Percentiles rank a stretch among this genome's conserved stretches.
Evolutionary conservation across 140 eudicot species (phyloP).

Genomic region (Oenanthe javanica): DNA sequence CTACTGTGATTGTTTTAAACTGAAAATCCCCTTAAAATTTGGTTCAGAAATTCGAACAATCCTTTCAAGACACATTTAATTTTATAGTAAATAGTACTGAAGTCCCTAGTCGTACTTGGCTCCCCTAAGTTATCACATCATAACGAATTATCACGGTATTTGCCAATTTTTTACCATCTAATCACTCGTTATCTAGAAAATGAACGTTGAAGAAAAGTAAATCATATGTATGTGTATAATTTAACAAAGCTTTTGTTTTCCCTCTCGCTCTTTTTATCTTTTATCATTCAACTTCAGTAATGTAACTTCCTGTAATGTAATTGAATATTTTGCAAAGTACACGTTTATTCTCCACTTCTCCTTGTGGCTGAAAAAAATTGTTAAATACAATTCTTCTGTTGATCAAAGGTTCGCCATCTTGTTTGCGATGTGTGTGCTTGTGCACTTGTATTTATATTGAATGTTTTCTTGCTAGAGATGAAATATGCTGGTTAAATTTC

Average conservation of each 20-base stretch:
- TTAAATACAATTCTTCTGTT: constrained; percentile 17
- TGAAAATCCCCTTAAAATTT: background rate
- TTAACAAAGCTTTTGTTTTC: background rate
- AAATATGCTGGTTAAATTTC: background rate
- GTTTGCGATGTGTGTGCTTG: background rate
- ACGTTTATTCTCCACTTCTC: background rate
- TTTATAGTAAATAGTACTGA: background rate
- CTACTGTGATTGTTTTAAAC: background rate
- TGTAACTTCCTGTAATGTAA: background rate
- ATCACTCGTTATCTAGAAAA: background rate
- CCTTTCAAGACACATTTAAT: background rate
- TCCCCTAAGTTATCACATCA: background rate
- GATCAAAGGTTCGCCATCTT: background rate
- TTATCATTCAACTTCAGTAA: background rate
- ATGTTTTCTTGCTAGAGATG: constrained; percentile 25
- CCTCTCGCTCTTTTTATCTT: background rate
- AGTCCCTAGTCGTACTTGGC: background rate
- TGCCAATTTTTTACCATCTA: background rate
- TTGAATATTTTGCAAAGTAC: constrained; percentile 9
- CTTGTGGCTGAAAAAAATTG: background rate
- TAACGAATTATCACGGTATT: background rate
- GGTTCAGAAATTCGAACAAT: background rate
- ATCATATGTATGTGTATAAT: background rate
- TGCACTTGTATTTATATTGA: background rate
- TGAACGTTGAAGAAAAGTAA: background rate